Base-by-base conservation (phyloP, 2,329 filamentous ascomycete species). In the Grosmannia penicillata region DNA sequence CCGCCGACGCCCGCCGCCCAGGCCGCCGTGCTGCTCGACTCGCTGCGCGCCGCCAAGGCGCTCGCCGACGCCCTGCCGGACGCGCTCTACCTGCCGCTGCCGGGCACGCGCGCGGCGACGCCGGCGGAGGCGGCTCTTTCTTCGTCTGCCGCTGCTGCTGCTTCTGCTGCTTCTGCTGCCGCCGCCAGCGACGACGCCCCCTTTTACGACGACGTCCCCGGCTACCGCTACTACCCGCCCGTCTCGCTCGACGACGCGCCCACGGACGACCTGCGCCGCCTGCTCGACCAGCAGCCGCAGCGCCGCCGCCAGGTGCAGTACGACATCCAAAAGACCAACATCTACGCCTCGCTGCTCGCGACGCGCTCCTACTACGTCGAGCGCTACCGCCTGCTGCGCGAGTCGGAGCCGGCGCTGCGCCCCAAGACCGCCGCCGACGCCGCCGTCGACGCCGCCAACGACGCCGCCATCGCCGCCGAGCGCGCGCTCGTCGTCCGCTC, bases 281-380 rank as follows among this genome's bases (percentile, higher is more conserved):
- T 62, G 8, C 61, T 72, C 41, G 63, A 65, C 38, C 56, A 60
- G 17, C 60, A 72, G 21, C 65, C 68, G 1, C 53, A 59, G 21
- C 61, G 65, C 3, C 66, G 72, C 3, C 65, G 72, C 1, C 62
- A 68, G 39, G 55, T 86, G 5, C 83, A 91, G 52, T 85, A 78
- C 47, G 86, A 93, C 57, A 91, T 94, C 23, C 85, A 93, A 54
- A 93, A 93, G 54, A 82, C 84, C 7, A 93, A 93, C 54, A 82
- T 94, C 28, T 85, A 89, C 52, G 75, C 78, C 3, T 89, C 80
- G 6, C 80, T 86, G 50, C 64, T 94, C 9, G 77, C 78, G 3
- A 93, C 84, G 0, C 71, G 86, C 19, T 89, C 82, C 0, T 87
- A 85, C 53, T 75, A 89, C 40, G 83, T 93, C 1, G 84, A 93